Conservation (phyloP, 164 flowering plant genomes). For the Platanus orientalis region DNA sequence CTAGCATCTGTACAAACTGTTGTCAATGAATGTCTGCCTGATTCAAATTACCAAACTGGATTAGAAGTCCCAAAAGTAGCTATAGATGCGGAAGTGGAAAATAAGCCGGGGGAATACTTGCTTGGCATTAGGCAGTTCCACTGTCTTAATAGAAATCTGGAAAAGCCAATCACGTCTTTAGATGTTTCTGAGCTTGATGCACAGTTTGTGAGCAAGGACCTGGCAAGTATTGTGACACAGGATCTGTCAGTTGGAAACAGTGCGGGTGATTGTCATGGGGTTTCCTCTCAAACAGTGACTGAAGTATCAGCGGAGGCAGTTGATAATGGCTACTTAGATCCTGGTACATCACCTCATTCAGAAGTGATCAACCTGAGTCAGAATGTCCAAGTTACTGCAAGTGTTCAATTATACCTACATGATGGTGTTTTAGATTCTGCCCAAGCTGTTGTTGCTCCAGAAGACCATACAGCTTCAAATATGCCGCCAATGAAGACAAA, state of each 20-base stretch:
- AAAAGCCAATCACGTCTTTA: slow-evolving; percentile 5
- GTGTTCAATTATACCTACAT: slow-evolving; percentile 26
- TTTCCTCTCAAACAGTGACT: slow-evolving; percentile 19
- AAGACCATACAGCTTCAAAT: slow-evolving; percentile 20
- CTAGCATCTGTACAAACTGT: slow-evolving; percentile 12
- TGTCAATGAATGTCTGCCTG: slow-evolving; percentile 11
- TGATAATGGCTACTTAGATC: slow-evolving; percentile 36
- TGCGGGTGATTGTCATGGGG: slow-evolving; percentile 16
- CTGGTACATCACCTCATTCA: slow-evolving; percentile 85
- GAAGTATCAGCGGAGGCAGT: slow-evolving; percentile 23
- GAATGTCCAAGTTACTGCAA: slow-evolving; percentile 26
- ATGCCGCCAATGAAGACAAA: slow-evolving; percentile 14
- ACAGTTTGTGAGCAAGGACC: slow-evolving; percentile 19
- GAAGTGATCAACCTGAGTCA: slow-evolving; percentile 63
- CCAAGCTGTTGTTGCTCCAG: slow-evolving; percentile 18
- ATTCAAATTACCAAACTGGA: slow-evolving; percentile 7
- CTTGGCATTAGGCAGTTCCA: slow-evolving; percentile 11
- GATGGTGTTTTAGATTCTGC: slow-evolving; percentile 27
- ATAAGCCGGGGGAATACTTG: slow-evolving; percentile 15
- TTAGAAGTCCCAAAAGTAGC: slow-evolving; percentile 13
- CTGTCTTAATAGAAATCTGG: slow-evolving; percentile 10
- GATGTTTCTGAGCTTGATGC: slow-evolving; percentile 25
- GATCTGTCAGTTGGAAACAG: slow-evolving; percentile 27
- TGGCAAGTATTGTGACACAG: slow-evolving; percentile 19
- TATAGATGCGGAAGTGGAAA: slow-evolving; percentile 7